Evolutionary conservation across 345 rosid species (phyloP).

Genomic region (Gossypium thurberi): DNA sequence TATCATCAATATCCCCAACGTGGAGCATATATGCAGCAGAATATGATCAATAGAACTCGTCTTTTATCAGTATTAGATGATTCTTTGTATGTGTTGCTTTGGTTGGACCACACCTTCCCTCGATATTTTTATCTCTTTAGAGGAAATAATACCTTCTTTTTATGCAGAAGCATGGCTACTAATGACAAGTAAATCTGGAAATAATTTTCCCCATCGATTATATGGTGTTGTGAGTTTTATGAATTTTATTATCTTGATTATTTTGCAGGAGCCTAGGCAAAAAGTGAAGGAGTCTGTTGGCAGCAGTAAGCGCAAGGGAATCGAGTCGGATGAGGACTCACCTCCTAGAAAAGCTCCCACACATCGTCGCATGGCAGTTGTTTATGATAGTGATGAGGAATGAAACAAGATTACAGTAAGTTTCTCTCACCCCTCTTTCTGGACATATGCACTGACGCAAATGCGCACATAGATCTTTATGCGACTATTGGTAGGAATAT

Average conservation of each 20-base stretch:
- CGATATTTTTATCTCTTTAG: background rate
- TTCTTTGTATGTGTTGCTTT: background rate
- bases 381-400: constrained; percentile 89
- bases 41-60: background rate
- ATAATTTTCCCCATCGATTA: background rate
- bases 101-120: background rate
- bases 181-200: background rate
- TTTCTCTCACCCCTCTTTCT: background rate
- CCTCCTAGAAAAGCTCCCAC: constrained; percentile 66
- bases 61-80: background rate
- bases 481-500: no score
- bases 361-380: constrained; percentile 80
- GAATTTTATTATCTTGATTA: background rate
- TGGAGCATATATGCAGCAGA: background rate
- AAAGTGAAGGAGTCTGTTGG: constrained; percentile 45
- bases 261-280: constrained; percentile 51
- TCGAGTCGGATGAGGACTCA: constrained; percentile 89
- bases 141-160: background rate
- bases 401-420: constrained; percentile 17
- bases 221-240: background rate
- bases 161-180: background rate
- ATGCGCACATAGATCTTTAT: no score
- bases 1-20: background rate
- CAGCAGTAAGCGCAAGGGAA: constrained; percentile 60
- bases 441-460: no score